Percentiles rank a stretch among this genome's conserved stretches.
Conservation (phyloP, 208 protist genomes). For the Balamuthia mandrillaris region DNA sequence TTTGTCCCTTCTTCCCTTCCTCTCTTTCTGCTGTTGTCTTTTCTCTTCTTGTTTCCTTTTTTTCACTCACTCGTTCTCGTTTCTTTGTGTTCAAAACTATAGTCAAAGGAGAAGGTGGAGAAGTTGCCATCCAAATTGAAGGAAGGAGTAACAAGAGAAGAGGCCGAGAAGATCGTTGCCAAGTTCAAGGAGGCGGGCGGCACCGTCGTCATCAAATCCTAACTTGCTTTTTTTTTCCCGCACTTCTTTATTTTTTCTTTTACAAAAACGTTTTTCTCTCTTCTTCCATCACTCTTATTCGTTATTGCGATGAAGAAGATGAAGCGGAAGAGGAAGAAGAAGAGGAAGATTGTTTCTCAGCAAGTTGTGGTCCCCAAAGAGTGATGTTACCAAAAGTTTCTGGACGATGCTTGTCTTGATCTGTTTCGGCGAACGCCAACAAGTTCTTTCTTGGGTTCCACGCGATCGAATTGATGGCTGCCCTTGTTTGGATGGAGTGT, state of each 20-base stretch:
- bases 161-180: slow-evolving; percentile 15
- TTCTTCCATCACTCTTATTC: too few species aligned
- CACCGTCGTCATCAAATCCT: slow-evolving; percentile 40
- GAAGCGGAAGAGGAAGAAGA: too few species aligned
- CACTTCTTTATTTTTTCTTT: too few species aligned
- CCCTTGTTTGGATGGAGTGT: neutral
- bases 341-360: too few species aligned
- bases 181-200: slow-evolving; percentile 42
- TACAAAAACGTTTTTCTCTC: too few species aligned
- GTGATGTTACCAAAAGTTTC: slow-evolving; percentile 20
- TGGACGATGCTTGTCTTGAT: neutral
- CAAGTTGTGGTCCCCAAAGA: too few species aligned
- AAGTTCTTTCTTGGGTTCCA: slow-evolving; percentile 46
- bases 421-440: neutral
- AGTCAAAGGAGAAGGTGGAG: slow-evolving; percentile 46
- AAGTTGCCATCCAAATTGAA: slow-evolving; percentile 38
- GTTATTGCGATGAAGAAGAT: too few species aligned
- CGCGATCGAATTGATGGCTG: slow-evolving; percentile 47
- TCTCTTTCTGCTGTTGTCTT: neutral
- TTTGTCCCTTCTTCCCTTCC: neutral
- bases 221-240: too few species aligned
- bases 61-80: neutral
- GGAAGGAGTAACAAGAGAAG: slow-evolving; percentile 27
- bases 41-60: neutral
- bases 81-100: neutral